Evolutionary conservation across 352 stramenopile species (phyloP).

Genomic region (Globisporangium nunn): DNA sequence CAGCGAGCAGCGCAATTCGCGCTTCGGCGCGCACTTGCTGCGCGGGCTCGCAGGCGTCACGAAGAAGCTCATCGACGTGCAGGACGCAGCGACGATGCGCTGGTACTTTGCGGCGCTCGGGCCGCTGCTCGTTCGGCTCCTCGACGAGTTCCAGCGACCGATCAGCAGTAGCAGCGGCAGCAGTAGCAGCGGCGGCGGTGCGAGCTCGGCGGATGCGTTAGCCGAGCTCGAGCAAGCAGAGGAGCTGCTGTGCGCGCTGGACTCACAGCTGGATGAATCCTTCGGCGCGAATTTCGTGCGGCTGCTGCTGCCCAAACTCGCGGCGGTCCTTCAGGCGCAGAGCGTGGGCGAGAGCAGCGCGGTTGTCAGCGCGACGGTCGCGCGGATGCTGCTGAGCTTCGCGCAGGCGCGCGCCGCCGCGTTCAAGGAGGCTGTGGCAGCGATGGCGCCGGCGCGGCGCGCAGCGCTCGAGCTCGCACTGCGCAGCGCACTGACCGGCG

Average conservation of each 20-base stretch:
- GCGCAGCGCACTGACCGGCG: slow-evolving; percentile 32
- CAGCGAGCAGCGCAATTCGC: slow-evolving; percentile 14
- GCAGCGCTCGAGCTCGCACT: slow-evolving; percentile 34
- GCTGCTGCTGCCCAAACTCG: slow-evolving; percentile 51
- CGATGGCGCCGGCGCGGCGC: slow-evolving; percentile 30
- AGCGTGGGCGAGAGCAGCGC: slow-evolving; percentile 10
- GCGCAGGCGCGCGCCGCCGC: slow-evolving; percentile 37
- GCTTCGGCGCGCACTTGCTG: slow-evolving; percentile 21
- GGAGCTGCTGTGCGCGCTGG: slow-evolving; percentile 36
- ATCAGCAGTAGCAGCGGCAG: neutral
- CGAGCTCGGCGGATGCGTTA: slow-evolving; percentile 9
- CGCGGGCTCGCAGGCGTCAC: slow-evolving; percentile 26
- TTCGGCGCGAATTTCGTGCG: slow-evolving; percentile 44
- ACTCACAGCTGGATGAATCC: slow-evolving; percentile 35
- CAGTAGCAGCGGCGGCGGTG: neutral
- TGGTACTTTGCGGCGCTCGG: slow-evolving; percentile 40
- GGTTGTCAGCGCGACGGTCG: slow-evolving; percentile 14
- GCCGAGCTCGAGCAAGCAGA: slow-evolving; percentile 37
- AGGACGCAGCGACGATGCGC: slow-evolving; percentile 27
- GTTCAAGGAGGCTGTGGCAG: slow-evolving; percentile 45
- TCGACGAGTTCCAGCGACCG: slow-evolving; percentile 11
- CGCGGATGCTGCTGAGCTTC: slow-evolving; percentile 39
- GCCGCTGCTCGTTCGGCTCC: slow-evolving; percentile 25
- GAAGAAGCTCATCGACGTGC: slow-evolving; percentile 37
- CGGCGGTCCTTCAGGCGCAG: slow-evolving; percentile 25